Percentiles rank a stretch among this genome's conserved stretches.
These are phyloP conservation scores for Iberis amara DNA, from an alignment of 441 rosid genomes.

Conservation along the genomic window DNA sequence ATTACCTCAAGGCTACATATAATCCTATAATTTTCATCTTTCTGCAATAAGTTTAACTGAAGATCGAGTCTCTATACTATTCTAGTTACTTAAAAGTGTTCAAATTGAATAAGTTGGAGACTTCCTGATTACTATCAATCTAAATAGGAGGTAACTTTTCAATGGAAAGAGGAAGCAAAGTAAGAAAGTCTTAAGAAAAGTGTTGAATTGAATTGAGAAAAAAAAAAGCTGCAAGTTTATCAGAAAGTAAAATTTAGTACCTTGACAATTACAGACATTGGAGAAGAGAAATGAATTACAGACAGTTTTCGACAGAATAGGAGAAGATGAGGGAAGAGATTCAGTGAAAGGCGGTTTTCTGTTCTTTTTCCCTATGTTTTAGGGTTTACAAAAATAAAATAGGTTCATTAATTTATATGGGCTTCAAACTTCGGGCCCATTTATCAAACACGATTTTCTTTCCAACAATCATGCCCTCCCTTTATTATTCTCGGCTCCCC, in stretches of 20 bases:
- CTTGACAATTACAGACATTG: constrained; percentile 30
- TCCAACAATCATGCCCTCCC: no score
- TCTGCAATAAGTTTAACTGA: not conserved
- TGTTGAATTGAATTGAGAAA: not conserved
- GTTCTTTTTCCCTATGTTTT: not conserved
- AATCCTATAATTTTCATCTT: constrained; percentile 8
- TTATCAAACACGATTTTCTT: no score
- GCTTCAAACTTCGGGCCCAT: no score
- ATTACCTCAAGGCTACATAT: not conserved
- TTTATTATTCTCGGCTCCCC: no score
- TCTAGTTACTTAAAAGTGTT: not conserved
- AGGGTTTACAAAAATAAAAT: constrained; percentile 17
- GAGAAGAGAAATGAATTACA: constrained; percentile 10
- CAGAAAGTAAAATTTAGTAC: constrained; percentile 20
- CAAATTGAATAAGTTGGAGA: constrained; percentile 14
- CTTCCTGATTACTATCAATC: constrained; percentile 6
- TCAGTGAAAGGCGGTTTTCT: not conserved
- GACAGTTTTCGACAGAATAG: constrained; percentile 13
- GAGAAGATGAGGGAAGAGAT: constrained; percentile 9
- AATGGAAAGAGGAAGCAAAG: not conserved
- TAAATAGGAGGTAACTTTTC: not conserved
- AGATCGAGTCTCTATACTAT: constrained; percentile 5
- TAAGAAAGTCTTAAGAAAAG: not conserved
- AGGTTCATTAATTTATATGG: no score
- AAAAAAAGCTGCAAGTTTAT: not conserved